phyloP scores from a whole-genome alignment of 345 rosid genomes.

The Salix purpurea region DNA sequence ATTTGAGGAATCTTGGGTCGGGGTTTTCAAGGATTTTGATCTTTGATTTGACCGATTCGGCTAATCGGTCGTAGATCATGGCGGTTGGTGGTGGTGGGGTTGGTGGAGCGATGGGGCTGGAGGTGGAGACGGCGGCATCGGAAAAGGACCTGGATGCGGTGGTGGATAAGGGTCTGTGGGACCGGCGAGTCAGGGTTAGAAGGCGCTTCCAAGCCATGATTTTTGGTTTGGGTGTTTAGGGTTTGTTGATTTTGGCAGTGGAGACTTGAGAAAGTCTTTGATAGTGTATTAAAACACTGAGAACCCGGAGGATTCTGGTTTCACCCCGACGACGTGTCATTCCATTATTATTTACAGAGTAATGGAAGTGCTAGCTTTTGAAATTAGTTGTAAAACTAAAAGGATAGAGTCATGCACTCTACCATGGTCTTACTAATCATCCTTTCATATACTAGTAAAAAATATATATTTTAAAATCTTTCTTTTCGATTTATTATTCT shows the following conservation, averaged over 20 bases:
- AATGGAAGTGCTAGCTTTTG: too few relatives aligned
- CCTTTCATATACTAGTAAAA: too few relatives aligned
- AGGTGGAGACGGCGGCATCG: conserved; percentile 32
- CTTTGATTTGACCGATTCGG: conserved; percentile 57
- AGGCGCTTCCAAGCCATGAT: conserved; percentile 33
- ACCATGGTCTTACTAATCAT: too few relatives aligned
- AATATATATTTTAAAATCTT: too few relatives aligned
- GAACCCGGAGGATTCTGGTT: too few relatives aligned
- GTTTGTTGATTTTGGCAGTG: background rate
- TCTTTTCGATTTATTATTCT: too few relatives aligned
- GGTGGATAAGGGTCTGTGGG: conserved; percentile 31
- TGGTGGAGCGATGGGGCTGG: conserved; percentile 26
- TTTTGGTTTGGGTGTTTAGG: background rate
- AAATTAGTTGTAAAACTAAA: too few relatives aligned
- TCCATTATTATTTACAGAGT: background rate
- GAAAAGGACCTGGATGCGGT: conserved; percentile 41
- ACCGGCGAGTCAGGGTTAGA: conserved; percentile 52
- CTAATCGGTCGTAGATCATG: conserved; percentile 79
- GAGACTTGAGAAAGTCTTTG: background rate
- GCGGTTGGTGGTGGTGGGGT: conserved; percentile 55
- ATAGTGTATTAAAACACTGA: background rate
- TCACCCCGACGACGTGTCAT: background rate
- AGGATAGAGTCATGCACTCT: too few relatives aligned
- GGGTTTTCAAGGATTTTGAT: conserved; percentile 69
- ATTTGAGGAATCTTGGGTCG: conserved; percentile 80